A percentile compares a stretch with the other conserved stretches of the same genome.
Conservation (phyloP, 768 basidiomycete species). For the Porphyrellus cyaneotinctus region DNA sequence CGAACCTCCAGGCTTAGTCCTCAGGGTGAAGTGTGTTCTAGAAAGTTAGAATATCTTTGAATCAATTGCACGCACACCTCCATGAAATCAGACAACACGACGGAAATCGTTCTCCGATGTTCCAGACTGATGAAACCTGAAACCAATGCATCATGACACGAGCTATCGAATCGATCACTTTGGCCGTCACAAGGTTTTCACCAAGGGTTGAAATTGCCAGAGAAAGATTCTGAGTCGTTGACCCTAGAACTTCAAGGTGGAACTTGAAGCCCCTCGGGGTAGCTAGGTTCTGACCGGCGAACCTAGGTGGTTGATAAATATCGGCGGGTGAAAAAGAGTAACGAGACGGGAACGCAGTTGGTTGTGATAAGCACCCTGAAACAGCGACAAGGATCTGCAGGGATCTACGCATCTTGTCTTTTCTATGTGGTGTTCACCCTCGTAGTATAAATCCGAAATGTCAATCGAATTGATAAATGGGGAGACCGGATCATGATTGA, state of each 20-base stretch:
- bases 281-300: background rate
- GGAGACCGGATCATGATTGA: constrained; percentile 20
- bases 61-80: background rate
- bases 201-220: constrained; percentile 6
- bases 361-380: constrained; percentile 16
- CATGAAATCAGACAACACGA: constrained; percentile 12
- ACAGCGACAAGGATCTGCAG: constrained; percentile 22
- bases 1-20: too few species aligned
- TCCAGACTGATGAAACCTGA: constrained; percentile 13
- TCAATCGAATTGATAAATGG: constrained; percentile 3
- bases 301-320: background rate
- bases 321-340: constrained; percentile 1
- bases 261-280: background rate
- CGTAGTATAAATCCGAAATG: constrained; percentile 16
- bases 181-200: background rate
- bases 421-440: constrained; percentile 9
- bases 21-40: too few species aligned
- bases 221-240: constrained; percentile 3
- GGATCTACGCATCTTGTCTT: constrained; percentile 11
- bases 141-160: constrained; percentile 3
- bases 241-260: constrained; percentile 8
- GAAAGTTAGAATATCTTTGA: background rate
- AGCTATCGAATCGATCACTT: constrained; percentile 2
- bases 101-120: constrained; percentile 2
- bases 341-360: constrained; percentile 20